phyloP scores from a whole-genome alignment of 2,329 filamentous ascomycete species.

The Sclerotinia nivalis region DNA sequence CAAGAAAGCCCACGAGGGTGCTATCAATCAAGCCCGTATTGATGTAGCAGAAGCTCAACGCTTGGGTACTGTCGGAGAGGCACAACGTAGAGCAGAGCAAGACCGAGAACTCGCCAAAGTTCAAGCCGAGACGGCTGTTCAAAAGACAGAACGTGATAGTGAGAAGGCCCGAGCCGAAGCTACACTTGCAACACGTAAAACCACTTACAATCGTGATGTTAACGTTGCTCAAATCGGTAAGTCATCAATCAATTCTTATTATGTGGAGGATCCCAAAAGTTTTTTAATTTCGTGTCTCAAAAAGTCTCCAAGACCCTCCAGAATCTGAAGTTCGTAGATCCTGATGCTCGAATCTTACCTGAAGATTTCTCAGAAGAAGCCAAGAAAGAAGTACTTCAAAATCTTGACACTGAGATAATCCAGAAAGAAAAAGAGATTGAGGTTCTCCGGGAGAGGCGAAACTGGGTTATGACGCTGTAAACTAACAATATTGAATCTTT shows the following conservation, averaged over 20 bases:
- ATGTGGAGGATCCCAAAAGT: too few relatives aligned
- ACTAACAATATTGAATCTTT: background rate
- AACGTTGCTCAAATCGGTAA: conserved; percentile 67
- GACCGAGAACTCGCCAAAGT: conserved; percentile 89
- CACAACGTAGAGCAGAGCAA: conserved; percentile 74
- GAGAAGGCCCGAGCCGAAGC: conserved; percentile 80
- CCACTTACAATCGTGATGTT: conserved; percentile 70
- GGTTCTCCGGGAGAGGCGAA: background rate
- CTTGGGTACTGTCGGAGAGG: conserved; percentile 72
- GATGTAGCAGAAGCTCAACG: conserved; percentile 66
- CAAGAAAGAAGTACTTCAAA: background rate
- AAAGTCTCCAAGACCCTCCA: background rate
- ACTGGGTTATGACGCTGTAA: background rate
- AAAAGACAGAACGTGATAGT: conserved; percentile 80
- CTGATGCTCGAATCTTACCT: background rate
- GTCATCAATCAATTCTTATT: background rate
- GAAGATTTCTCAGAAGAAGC: background rate
- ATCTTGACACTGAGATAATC: background rate
- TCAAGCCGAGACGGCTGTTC: conserved; percentile 70
- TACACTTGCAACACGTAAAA: conserved; percentile 70
- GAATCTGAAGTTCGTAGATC: background rate
- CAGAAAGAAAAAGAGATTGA: background rate
- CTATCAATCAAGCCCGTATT: conserved; percentile 73
- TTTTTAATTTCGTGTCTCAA: background rate
- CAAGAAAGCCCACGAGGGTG: conserved; percentile 82